These are phyloP conservation scores for Trichoderma brevicompactum DNA, from an alignment of 2,329 filamentous ascomycete genomes.

Conservation along the genomic window DNA sequence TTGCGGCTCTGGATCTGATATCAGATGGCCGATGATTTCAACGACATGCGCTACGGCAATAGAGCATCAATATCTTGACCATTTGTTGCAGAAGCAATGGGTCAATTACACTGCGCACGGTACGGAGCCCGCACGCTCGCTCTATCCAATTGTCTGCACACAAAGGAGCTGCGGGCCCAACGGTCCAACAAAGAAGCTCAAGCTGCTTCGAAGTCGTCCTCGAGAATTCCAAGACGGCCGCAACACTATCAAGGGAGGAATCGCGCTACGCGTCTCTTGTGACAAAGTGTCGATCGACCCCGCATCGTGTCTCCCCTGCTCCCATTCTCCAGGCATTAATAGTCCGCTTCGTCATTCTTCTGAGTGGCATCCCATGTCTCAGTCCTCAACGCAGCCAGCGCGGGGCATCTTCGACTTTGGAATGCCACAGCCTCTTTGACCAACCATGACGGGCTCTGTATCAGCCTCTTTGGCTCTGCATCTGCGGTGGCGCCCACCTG, in stretches of 20 bases:
- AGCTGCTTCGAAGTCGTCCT: background rate
- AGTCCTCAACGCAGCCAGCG: conserved; percentile 23
- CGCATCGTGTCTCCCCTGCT: background rate
- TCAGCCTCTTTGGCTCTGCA: conserved; percentile 20
- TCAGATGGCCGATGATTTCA: background rate
- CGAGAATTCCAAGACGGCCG: background rate
- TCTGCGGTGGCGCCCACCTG: background rate
- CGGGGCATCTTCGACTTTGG: conserved; percentile 33
- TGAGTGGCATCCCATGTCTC: conserved; percentile 32
- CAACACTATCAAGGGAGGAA: background rate
- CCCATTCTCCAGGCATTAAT: conserved; percentile 17
- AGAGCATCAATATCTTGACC: background rate
- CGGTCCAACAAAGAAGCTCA: background rate
- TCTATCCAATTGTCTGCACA: background rate
- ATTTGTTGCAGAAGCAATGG: background rate
- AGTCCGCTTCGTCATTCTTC: conserved; percentile 14
- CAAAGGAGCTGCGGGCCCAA: background rate
- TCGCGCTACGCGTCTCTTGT: conserved; percentile 15
- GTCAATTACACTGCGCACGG: background rate
- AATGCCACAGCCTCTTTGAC: conserved; percentile 35
- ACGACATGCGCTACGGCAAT: background rate
- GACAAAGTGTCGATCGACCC: background rate
- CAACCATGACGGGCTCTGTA: conserved; percentile 20
- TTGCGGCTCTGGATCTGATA: background rate
- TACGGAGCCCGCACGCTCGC: background rate